Evolutionary conservation across 345 rosid species (phyloP), one percentile per base, ranked within the genome.

Genomic region (Bretschneidera sinensis): DNA sequence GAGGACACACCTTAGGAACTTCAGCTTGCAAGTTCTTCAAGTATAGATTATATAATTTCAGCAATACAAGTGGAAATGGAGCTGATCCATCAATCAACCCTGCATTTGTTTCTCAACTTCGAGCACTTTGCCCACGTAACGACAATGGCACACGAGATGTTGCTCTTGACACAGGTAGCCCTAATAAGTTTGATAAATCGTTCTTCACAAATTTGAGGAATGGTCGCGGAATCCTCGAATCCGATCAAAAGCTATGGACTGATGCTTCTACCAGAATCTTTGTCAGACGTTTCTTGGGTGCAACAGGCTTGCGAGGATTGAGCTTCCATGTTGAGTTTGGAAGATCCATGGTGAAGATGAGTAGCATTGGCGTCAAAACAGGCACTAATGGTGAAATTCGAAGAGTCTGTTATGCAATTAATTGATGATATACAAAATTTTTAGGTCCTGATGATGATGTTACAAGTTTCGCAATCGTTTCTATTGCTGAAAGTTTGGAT

Each of bases 291-390:
- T 65, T 34, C 57, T 35, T 51, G 13, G 69, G 76, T 9, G 43
- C 74, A 2, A 57, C 66, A 35, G 66, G 77, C 25, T n/a, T 54
- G 34, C 55, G 48, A 0, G 67, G 54, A 8, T 19, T 64, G 59
- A 71, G 18, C 45, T 86, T 81, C 62, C 67, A 64, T 56, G 62
- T 20, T 13, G 88, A 86, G 63, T 86, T 86, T 58, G 81, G 77
- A 2, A 75, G 65, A 51, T 60, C 94, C 21, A 86, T 86, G 89
- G 78, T 80, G 15, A 84, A 66, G 74, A 86, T 84, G 94, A 77
- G 87, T 63, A 81, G 76, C 24, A 78, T 80, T 45, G 87, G 80
- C 0, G 78, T 82, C 17, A 66, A 72, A 58, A 69, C 84, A 0
- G 83, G 84, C 14, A 60, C 68, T 3, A 48, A 28, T 17, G 87